Base-by-base conservation (phyloP, 768 basidiomycete genomes). In the Tulasnella calospora region DNA sequence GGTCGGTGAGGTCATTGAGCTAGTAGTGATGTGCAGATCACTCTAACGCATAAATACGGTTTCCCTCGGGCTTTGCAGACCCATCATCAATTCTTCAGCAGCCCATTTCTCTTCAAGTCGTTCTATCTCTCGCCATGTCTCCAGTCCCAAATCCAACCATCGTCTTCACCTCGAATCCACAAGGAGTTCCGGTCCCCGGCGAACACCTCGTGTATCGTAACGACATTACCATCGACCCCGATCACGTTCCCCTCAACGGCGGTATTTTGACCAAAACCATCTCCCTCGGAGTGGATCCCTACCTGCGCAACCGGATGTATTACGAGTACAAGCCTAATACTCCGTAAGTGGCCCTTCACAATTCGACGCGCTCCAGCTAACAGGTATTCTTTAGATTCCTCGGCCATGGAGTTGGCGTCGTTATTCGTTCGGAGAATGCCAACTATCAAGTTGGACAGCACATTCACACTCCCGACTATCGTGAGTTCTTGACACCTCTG, bases 181-280 rank as follows among this genome's bases (percentile, higher is more conserved):
- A 40, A 78, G 77, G 80, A 5, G 78, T 74, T 40, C 81, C 80
- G 0, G 71, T 78, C 36, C 79, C 81, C 5, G 87, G 87, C 23
- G 84, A 87, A 80, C 88, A 87, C 7, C 86, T 86, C 2, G 81
- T 86, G 0, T 85, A 88, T 79, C 88, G 90, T 78, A 27, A 72
- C 12, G 71, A 72, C 36, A 83, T 78, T 5, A 86, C 83, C 0
- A 90, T 91, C 80, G 89, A 90, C 80, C 80, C 87, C 27, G 87
- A 89, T 23, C 86, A 81, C 38, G 86, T 85, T 0, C 82, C 86
- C 1, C 82, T 89, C 57, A 82, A 88, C 27, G 87, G 88, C 0
- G 87, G 88, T 0, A 81, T 89, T 76, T 81, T 91, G 10, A 69
- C 89, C 80, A 90, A 90, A 82, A 86, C 85, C 0, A 85, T 90